Evolutionary conservation across 2,329 filamentous ascomycete genomes (phyloP).

Genomic region (Nothophoma quercina): DNA sequence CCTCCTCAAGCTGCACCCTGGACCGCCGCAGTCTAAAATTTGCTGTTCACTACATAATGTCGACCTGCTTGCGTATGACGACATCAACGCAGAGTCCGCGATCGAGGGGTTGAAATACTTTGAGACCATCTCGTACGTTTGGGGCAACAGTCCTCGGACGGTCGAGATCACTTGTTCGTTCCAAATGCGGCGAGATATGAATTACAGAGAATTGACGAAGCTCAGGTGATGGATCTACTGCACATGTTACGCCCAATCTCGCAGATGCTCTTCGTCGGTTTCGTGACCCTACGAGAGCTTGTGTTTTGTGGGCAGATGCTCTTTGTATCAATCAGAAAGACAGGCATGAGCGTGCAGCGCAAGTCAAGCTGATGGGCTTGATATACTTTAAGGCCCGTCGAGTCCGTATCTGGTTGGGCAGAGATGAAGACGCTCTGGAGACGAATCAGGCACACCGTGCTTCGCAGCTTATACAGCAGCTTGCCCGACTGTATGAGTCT

Average conservation of each 20-base stretch:
- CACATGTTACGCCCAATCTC: background rate
- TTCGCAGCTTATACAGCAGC: background rate
- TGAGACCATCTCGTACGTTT: constrained; percentile 14
- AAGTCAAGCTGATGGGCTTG: constrained; percentile 21
- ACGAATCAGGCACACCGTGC: background rate
- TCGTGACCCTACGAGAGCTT: background rate
- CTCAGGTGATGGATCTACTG: background rate
- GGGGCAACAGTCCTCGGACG: background rate
- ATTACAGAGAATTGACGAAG: background rate
- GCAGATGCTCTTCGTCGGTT: constrained; percentile 8
- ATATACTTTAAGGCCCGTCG: constrained; percentile 15
- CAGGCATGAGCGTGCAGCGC: constrained; percentile 3
- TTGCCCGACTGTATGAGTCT: background rate
- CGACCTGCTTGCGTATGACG: constrained; percentile 1
- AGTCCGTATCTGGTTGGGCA: constrained; percentile 10
- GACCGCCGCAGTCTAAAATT: background rate
- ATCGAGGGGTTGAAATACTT: background rate
- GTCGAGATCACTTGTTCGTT: background rate
- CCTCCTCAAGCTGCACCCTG: background rate
- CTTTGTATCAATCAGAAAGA: constrained; percentile 26
- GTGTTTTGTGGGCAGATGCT: constrained; percentile 18
- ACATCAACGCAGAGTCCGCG: background rate
- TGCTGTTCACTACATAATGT: background rate
- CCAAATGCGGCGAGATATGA: background rate
- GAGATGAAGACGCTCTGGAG: background rate